Evolutionary conservation across 352 stramenopile species (phyloP).

Genomic region (Phytophthora melonis): DNA sequence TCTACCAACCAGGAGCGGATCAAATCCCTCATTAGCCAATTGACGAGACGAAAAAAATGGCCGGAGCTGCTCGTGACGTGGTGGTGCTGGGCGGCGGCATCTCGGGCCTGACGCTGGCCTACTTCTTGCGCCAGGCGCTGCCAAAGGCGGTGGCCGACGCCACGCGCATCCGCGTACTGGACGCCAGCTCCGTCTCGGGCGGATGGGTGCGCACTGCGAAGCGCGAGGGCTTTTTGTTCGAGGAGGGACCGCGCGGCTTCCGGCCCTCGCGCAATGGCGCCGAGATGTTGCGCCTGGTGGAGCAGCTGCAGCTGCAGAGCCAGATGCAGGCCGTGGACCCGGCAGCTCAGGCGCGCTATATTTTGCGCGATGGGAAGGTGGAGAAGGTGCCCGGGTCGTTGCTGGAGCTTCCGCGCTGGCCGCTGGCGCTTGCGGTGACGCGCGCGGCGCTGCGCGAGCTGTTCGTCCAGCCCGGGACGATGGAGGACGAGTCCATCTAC

Average conservation of each 20-base stretch:
- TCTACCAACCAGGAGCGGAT: slow-evolving; percentile 20
- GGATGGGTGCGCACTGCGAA: slow-evolving; percentile 79
- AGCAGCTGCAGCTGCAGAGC: slow-evolving; percentile 74
- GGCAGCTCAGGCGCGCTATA: slow-evolving; percentile 73
- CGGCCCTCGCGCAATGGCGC: slow-evolving; percentile 85
- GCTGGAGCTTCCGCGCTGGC: slow-evolving; percentile 70
- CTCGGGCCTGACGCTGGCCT: slow-evolving; percentile 80
- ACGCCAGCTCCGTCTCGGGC: slow-evolving; percentile 57
- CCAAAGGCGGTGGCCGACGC: slow-evolving; percentile 30
- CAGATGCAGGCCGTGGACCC: slow-evolving; percentile 75
- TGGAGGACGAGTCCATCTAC: slow-evolving; percentile 86
- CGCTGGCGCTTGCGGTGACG: slow-evolving; percentile 61
- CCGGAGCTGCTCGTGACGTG: slow-evolving; percentile 45
- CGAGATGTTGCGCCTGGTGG: slow-evolving; percentile 86
- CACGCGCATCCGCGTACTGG: slow-evolving; percentile 76
- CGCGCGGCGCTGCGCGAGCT: slow-evolving; percentile 75
- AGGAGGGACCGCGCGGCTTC: slow-evolving; percentile 86
- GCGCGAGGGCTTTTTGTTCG: slow-evolving; percentile 77
- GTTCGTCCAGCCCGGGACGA: slow-evolving; percentile 46
- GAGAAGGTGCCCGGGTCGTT: slow-evolving; percentile 77
- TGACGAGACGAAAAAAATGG: slow-evolving; percentile 17
- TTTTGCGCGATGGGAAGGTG: slow-evolving; percentile 75
- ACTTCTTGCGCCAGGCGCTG: slow-evolving; percentile 74
- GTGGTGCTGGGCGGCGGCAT: slow-evolving; percentile 88
- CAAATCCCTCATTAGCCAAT: background rate